Base-by-base conservation (phyloP, 331 rosid species). In the Saraca asoca region DNA sequence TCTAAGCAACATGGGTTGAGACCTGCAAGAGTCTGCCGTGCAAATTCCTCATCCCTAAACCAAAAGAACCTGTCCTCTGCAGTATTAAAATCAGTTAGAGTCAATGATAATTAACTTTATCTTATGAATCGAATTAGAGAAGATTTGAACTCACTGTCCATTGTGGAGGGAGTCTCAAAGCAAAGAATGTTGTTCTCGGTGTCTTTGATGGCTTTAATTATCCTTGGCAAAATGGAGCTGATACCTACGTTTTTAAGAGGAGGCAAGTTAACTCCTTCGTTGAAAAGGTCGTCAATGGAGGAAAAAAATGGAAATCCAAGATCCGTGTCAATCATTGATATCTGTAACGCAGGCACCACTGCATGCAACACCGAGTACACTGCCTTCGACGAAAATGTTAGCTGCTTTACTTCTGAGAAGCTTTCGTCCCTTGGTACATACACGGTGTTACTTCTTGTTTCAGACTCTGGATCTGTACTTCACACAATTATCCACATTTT, bases 401-500 rank as follows among this genome's bases (percentile, higher is more conserved):
- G 14, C 68, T 85, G 81, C 80, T 92, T 92, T 8, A 89, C 57
- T 13, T 66, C 86, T 2, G 96, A 78, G 82, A 93, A 93, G 29
- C 75, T 60, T 81, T 93, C 98, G 13, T 89, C 98, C 63, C 96
- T 68, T 0, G 98, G 98, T 24, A 93, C 98, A 12, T 93, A 93
- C 37, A 80, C 52, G 0, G 1, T n/a, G 12, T 9, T 35, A 29
- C 74, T 82, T 19, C 70, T 80, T 31, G 57, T 2, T 89, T 93
- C 96, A 12, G 82, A 84, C 17, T 7, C 10, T 2, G 85, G 72
- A 79, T 81, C 98, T 92, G 66, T 52, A 24, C 31, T 24, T 31
- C 43, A 7, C 15, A 0, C 1, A 50, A 24, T 24, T 1, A 24
- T 24, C 2, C 31, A 24, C 1, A 24, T 24, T 24, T 24, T 24